Evolutionary conservation across 768 basidiomycete species (phyloP), one percentile per base, ranked within the genome.

Genomic region (Lactifluus volemus): DNA sequence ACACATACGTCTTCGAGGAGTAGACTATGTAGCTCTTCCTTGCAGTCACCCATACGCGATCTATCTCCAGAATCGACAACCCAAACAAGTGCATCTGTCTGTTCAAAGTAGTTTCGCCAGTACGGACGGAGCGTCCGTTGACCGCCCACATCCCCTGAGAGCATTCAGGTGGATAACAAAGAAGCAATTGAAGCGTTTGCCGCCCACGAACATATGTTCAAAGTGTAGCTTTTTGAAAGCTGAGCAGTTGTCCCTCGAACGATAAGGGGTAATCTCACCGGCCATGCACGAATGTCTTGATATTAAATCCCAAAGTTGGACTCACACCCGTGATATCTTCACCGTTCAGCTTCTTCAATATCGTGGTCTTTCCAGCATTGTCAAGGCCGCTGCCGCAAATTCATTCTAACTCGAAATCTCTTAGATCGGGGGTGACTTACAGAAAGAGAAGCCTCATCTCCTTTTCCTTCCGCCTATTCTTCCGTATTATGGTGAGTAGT

Each of bases 91-190:
- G 90, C 96, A 73, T 98, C 97, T 10, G 97, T 98, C 74, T 94
- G 92, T 73, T 99, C 97, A 67, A 98, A 98, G 75, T 98, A 98
- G 73, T 98, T 99, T 29, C 92, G 79, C 97, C 97, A 99, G 73
- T 98, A 98, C 7, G 97, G 96, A 34, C 97, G 83, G 54, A 99
- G 84, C 0, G 92, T 95, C 59, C 88, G 84, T 73, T 99, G 97
- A 25, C 97, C 96, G 39, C 97, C 97, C 39, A 98, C 93, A 72
- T 99, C 97, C 97, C 96, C 95, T 98, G 68, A 59, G 56, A 19
- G 45, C 44, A 30, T 48, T 36, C 19, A 57, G 53, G 32, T 12
- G 19, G 21, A 21, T 44, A 11, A 63, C 25, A 10, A 34, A 21
- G 29, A 34, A n/a, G 34, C 12, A 14, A 58, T 3, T 11, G 32